These are phyloP conservation scores for Podospora sp. DNA, from an alignment of 495 filamentous ascomycete species.

Conservation along the genomic window DNA sequence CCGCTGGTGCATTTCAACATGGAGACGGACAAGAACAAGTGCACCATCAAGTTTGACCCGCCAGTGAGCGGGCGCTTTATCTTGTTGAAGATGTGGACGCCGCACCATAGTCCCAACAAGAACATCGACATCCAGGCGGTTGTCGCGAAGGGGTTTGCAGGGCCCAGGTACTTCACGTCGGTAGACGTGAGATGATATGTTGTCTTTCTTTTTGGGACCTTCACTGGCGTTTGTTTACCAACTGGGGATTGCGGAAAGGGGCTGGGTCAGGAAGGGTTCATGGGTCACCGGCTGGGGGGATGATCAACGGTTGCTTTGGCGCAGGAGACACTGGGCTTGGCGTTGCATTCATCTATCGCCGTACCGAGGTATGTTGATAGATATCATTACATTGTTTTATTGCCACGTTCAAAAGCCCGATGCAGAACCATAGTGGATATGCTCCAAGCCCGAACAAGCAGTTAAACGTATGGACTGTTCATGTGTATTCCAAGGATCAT, in stretches of 20 bases:
- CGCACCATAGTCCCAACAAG: constrained; percentile 52
- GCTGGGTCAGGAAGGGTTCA: neutral
- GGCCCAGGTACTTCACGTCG: constrained; percentile 71
- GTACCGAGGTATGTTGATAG: neutral
- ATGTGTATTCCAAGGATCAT: neutral
- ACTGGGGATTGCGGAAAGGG: neutral
- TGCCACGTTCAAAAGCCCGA: too few species aligned
- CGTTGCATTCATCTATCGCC: too few species aligned
- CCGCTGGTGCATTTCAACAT: constrained; percentile 82
- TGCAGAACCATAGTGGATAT: too few species aligned
- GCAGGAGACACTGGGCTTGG: neutral
- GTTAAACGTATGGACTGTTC: neutral
- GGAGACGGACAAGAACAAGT: constrained; percentile 75
- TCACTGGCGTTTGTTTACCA: neutral
- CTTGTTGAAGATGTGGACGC: constrained; percentile 84
- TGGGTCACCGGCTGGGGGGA: neutral
- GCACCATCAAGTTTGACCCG: constrained; percentile 86
- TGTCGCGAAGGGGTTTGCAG: constrained; percentile 76
- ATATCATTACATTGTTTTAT: neutral
- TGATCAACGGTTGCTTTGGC: neutral
- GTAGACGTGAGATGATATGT: constrained; percentile 21
- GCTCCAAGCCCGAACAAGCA: neutral
- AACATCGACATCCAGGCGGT: constrained; percentile 90
- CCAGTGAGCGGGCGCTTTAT: constrained; percentile 81
- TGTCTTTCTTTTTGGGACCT: neutral